Conservation (phyloP, 345 rosid genomes). For the Heritiera littoralis region DNA sequence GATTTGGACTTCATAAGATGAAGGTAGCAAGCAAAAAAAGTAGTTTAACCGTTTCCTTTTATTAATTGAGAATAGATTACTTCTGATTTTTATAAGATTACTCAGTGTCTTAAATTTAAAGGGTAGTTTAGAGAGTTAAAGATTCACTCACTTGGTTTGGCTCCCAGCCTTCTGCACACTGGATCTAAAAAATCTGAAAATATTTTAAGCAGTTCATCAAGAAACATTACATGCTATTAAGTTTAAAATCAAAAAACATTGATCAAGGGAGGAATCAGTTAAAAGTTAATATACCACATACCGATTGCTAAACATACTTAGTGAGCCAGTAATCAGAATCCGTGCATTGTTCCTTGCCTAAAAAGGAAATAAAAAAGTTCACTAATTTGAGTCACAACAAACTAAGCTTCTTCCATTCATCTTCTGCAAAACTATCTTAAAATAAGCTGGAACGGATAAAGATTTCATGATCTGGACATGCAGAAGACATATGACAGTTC, state of each 20-base stretch:
- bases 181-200: constrained; percentile 55
- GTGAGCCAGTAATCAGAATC: constrained; percentile 58
- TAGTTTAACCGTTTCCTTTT: neutral
- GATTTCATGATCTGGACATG: neutral
- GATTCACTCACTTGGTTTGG: constrained; percentile 45
- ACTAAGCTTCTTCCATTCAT: neutral
- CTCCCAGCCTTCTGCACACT: constrained; percentile 61
- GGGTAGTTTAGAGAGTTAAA: neutral
- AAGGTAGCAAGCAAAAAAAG: neutral
- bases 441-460: neutral
- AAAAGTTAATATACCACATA: constrained; percentile 26
- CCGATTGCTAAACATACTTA: constrained; percentile 64
- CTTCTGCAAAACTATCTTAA: constrained; percentile 4
- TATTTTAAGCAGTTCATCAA: neutral
- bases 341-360: constrained; percentile 85
- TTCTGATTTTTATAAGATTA: neutral
- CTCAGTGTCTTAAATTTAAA: neutral
- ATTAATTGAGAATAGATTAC: neutral
- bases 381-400: neutral
- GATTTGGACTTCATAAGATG: neutral
- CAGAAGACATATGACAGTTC: neutral
- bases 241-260: neutral
- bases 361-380: neutral
- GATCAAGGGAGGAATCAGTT: constrained; percentile 1
- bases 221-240: neutral